Conservation (phyloP, 2,329 filamentous ascomycete genomes). For the Penicillium fuscoglaucum region DNA sequence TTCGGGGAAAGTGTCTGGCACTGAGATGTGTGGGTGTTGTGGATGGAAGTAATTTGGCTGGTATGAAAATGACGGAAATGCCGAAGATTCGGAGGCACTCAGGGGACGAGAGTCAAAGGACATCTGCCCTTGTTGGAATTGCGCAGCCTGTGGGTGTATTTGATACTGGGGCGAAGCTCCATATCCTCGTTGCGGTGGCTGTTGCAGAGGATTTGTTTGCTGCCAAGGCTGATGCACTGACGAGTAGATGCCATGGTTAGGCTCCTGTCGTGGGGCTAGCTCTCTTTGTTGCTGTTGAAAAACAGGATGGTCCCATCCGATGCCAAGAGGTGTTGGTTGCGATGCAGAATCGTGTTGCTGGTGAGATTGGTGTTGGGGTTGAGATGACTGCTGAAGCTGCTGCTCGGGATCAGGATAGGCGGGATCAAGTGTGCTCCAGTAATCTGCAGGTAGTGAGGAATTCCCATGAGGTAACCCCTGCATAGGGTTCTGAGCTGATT, state of each 20-base stretch:
- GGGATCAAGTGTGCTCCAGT: slow-evolving; percentile 40
- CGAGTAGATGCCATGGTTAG: slow-evolving; percentile 36
- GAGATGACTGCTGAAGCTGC: slow-evolving; percentile 31
- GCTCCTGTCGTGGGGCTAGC: slow-evolving; percentile 28
- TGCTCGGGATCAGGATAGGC: slow-evolving; percentile 31
- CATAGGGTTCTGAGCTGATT: slow-evolving; percentile 33
- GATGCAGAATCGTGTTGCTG: slow-evolving; percentile 22
- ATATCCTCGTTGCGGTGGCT: slow-evolving; percentile 32
- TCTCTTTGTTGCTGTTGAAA: slow-evolving; percentile 34
- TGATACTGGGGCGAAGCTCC: slow-evolving; percentile 32
- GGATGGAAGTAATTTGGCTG: slow-evolving; percentile 34
- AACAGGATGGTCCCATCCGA: slow-evolving; percentile 41
- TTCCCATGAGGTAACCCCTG: slow-evolving; percentile 32
- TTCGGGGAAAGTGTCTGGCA: slow-evolving; percentile 33
- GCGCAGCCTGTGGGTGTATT: slow-evolving; percentile 27
- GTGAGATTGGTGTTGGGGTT: slow-evolving; percentile 25
- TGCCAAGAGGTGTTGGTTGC: slow-evolving; percentile 34
- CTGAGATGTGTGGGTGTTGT: slow-evolving; percentile 26
- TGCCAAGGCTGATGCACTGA: slow-evolving; percentile 37
- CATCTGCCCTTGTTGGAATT: slow-evolving; percentile 35
- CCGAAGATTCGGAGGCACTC: slow-evolving; percentile 30
- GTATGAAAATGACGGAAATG: slow-evolving; percentile 38
- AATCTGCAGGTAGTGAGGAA: slow-evolving; percentile 34
- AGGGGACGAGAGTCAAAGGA: slow-evolving; percentile 33
- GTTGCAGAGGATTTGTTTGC: slow-evolving; percentile 31